Conservation (phyloP, 202 grass and related monocot species). For the Zoysia matrella region DNA sequence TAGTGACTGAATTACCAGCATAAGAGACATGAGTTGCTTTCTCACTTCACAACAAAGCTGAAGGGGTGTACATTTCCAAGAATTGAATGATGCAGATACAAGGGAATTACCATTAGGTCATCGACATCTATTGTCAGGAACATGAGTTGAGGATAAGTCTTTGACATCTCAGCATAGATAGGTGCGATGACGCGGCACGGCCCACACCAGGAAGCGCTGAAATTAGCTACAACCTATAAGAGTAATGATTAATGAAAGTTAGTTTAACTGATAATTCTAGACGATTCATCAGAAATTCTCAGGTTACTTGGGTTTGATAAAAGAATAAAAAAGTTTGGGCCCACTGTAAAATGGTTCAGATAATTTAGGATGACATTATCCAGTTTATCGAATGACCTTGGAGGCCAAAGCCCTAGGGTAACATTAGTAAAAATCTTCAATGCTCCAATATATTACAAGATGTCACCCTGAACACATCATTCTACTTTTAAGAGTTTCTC, state of each 20-base stretch:
- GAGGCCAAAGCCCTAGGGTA: not conserved
- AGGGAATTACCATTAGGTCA: slow-evolving; percentile 68
- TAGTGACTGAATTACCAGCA: not conserved
- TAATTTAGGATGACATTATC: too few relatives aligned
- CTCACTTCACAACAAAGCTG: not conserved
- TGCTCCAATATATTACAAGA: too few relatives aligned
- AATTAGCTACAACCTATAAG: slow-evolving; percentile 88
- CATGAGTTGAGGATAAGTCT: slow-evolving; percentile 83
- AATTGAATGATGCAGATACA: not conserved
- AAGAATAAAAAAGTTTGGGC: too few relatives aligned
- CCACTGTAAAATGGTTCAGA: too few relatives aligned
- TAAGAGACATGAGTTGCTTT: not conserved
- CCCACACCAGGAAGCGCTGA: slow-evolving; percentile 87
- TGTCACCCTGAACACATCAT: too few relatives aligned
- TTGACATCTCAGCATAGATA: slow-evolving; percentile 77
- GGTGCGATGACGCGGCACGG: slow-evolving; percentile 86
- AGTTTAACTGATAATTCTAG: not conserved
- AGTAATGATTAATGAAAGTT: slow-evolving; percentile 1
- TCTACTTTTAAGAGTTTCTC: not conserved
- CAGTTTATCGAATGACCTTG: too few relatives aligned
- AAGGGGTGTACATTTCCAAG: not conserved
- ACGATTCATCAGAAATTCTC: not conserved
- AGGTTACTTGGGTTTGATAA: not conserved
- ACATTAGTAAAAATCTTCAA: too few relatives aligned
- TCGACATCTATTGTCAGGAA: slow-evolving; percentile 89